These are phyloP conservation scores for Arabidopsis hybrid DNA, from an alignment of 441 rosid genomes.

Conservation along the genomic window DNA sequence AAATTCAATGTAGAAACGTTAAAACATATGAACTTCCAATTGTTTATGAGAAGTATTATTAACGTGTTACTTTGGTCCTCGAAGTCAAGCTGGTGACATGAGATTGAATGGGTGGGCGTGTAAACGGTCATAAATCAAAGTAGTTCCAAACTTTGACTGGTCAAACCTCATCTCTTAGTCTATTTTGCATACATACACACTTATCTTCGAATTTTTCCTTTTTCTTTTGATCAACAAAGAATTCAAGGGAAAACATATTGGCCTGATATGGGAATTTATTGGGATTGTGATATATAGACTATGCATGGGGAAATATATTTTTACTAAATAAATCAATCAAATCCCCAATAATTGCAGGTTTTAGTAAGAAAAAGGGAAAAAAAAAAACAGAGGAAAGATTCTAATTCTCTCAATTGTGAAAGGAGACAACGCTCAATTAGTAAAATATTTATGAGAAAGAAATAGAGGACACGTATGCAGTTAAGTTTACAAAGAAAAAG, in stretches of 20 bases:
- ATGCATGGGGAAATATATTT: background rate
- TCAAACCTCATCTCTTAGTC: constrained; percentile 31
- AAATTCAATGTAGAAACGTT: no score
- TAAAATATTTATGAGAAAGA: constrained; percentile 20
- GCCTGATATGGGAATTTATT: background rate
- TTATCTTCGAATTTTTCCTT: background rate
- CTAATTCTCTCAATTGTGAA: constrained; percentile 20
- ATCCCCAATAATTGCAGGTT: constrained; percentile 29
- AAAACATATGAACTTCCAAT: no score
- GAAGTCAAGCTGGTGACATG: constrained; percentile 40
- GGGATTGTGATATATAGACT: constrained; percentile 10
- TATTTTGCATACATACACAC: background rate
- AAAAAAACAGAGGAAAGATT: background rate
- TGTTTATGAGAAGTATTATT: constrained; percentile 10
- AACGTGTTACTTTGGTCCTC: constrained; percentile 3
- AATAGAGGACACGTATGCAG: constrained; percentile 35
- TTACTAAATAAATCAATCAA: constrained; percentile 1
- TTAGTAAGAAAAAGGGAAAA: background rate
- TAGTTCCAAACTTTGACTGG: constrained; percentile 40
- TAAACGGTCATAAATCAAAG: constrained; percentile 47
- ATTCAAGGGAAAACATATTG: constrained; percentile 4
- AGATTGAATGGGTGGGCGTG: constrained; percentile 44
- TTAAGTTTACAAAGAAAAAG: constrained; percentile 25
- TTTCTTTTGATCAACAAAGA: background rate
- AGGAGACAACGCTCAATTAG: background rate